A percentile compares a stretch with the other conserved stretches of the same genome.
Evolutionary conservation across 2,329 filamentous ascomycete genomes (phyloP).

Genomic region (Sarocladiaceae sp.): DNA sequence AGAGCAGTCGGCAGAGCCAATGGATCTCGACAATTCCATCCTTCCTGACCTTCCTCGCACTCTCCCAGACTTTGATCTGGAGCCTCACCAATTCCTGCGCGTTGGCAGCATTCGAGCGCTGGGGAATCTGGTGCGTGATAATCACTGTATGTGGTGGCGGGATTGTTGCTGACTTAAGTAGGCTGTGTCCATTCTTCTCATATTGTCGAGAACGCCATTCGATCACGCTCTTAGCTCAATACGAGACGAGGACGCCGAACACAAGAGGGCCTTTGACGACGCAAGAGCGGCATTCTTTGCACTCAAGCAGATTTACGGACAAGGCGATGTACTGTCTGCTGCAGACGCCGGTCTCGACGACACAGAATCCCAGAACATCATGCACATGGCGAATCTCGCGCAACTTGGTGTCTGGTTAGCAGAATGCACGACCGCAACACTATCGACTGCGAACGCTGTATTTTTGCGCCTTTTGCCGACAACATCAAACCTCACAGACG

Average conservation of each 20-base stretch:
- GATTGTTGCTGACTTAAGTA: conserved; percentile 16
- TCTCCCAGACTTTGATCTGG: conserved; percentile 27
- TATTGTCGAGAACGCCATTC: conserved; percentile 31
- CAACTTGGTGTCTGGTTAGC: conserved; percentile 36
- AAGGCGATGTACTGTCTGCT: conserved; percentile 26
- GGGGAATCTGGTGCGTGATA: conserved; percentile 34
- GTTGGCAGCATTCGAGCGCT: conserved; percentile 33
- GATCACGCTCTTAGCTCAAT: conserved; percentile 30
- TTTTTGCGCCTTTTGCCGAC: background rate
- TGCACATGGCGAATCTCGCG: conserved; percentile 46
- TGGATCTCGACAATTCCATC: conserved; percentile 28
- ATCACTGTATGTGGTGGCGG: conserved; percentile 11
- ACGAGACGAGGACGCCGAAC: conserved; percentile 27
- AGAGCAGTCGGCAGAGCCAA: conserved; percentile 18
- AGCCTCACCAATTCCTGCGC: conserved; percentile 33
- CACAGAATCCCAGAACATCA: conserved; percentile 27
- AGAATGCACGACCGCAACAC: background rate
- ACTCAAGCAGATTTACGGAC: conserved; percentile 28
- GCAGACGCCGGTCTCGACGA: conserved; percentile 29
- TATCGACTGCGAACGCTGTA: conserved; percentile 15
- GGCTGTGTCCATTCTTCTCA: conserved; percentile 34
- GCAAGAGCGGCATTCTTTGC: conserved; percentile 28
- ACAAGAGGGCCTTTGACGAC: conserved; percentile 26
- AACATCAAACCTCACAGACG: conserved; percentile 17
- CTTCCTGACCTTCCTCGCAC: conserved; percentile 24